phyloP scores from a whole-genome alignment of 345 rosid species.

The Salix viminalis region DNA sequence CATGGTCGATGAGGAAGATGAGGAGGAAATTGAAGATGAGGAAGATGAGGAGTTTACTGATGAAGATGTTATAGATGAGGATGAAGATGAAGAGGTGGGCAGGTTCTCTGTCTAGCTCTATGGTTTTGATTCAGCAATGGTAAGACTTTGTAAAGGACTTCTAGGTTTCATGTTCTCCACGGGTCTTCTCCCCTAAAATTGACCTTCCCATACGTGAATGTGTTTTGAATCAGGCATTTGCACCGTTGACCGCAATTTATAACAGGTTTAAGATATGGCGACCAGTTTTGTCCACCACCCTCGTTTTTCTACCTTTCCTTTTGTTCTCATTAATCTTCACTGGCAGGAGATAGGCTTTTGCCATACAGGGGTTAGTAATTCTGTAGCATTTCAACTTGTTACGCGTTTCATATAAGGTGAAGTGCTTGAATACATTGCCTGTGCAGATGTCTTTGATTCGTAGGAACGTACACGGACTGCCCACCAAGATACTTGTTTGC shows the following conservation, averaged over 20 bases:
- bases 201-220: neutral
- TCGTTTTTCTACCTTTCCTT: neutral
- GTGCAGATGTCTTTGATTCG: neutral
- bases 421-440: neutral
- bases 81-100: conserved; percentile 45
- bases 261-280: neutral
- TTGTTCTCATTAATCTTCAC: neutral
- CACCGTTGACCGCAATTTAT: neutral
- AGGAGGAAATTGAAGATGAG: neutral
- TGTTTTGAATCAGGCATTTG: neutral
- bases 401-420: neutral
- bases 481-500: neutral
- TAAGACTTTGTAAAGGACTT: neutral
- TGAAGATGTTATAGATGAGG: conserved; percentile 42
- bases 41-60: conserved; percentile 28
- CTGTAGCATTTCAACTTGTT: neutral
- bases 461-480: neutral
- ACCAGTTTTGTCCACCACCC: neutral
- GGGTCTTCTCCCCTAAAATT: neutral
- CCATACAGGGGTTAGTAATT: neutral
- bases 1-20: conserved; percentile 35
- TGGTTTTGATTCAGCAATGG: neutral
- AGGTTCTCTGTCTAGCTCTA: conserved; percentile 31
- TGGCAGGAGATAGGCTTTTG: neutral
- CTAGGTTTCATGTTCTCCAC: neutral